Base-by-base conservation (phyloP, 2,329 filamentous ascomycete species). In the Helotiales sp. region DNA sequence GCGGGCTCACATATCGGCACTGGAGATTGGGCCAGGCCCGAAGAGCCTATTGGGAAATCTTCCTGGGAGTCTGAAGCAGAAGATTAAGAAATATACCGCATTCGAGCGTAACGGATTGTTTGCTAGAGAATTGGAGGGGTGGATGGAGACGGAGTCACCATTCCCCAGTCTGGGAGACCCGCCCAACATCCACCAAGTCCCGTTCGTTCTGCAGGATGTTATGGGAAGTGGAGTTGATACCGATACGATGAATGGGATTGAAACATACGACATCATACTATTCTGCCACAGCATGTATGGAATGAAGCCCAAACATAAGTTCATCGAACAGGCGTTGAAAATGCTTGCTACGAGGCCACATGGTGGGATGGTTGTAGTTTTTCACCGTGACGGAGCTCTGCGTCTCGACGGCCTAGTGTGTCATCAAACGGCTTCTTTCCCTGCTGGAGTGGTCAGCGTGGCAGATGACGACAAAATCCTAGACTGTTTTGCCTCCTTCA, bases 201-300 rank as follows among this genome's bases (percentile, higher is more conserved):
- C 79, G 10, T 87, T 87, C 70, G 67, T 13, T 66, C 64, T 75
- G n/a, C 64, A 80, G 7, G 70, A 68, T 49, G 70, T 75, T 26
- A 70, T n/a, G 55, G 63, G n/a, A 13, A 69, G 52, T 45, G 69
- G 60, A 65, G 72, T 63, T 24, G 67, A 65, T 64, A 74, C 55
- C 61, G 64, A 64, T 60, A 73, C 63, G 11, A 71, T 47, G 34
- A 69, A 75, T 63, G 34, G 59, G 0, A 71, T 77, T 34, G 74
- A 80, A 24, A 82, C 78, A 66, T 89, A 82, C 71, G 82, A 90
- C 69, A 13, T 89, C 47, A 75, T 90, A 20, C 72, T 90, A 4
- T 87, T 90, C 76, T 89, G 86, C 70, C 87, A 89, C 74, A 88
- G 87, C 77, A 83, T 89, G 82, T 89, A 89, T 70, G 86, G 85